Evolutionary conservation across 768 basidiomycete species (phyloP).

Genomic region (Lactifluus piperatus): DNA sequence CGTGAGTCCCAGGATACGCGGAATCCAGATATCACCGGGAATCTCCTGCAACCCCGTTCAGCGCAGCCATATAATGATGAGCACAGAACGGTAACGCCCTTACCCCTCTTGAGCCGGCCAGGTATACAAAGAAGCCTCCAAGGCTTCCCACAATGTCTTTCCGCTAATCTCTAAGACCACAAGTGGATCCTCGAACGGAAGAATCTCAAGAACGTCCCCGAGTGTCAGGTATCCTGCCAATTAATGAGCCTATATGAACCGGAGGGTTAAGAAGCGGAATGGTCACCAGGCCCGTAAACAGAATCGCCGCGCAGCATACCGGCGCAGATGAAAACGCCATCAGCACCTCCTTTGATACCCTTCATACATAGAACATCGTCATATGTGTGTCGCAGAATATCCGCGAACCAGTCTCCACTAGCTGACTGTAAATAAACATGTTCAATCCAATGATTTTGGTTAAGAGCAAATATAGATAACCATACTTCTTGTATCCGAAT

Average conservation of each 20-base stretch:
- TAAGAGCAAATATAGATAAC: conserved; percentile 1
- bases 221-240: conserved; percentile 60
- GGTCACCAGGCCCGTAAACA: conserved; percentile 67
- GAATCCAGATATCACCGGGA: conserved; percentile 81
- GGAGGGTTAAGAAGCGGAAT: neutral
- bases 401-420: conserved; percentile 76
- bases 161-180: conserved; percentile 79
- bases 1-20: conserved; percentile 84
- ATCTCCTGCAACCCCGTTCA: conserved; percentile 45
- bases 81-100: conserved; percentile 15
- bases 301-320: conserved; percentile 85
- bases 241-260: neutral
- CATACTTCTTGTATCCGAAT: conserved; percentile 69
- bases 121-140: conserved; percentile 63
- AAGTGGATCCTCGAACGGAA: conserved; percentile 82
- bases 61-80: neutral
- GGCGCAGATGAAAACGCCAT: conserved; percentile 74
- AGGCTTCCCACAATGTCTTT: conserved; percentile 63
- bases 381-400: conserved; percentile 75
- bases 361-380: conserved; percentile 57
- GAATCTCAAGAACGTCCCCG: conserved; percentile 80
- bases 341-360: conserved; percentile 50
- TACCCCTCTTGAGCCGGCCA: conserved; percentile 92
- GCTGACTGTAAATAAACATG: conserved; percentile 41
- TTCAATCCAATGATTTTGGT: neutral